Evolutionary conservation across 208 protist species (phyloP).

Genomic region (Tritrichomonas musculus): DNA sequence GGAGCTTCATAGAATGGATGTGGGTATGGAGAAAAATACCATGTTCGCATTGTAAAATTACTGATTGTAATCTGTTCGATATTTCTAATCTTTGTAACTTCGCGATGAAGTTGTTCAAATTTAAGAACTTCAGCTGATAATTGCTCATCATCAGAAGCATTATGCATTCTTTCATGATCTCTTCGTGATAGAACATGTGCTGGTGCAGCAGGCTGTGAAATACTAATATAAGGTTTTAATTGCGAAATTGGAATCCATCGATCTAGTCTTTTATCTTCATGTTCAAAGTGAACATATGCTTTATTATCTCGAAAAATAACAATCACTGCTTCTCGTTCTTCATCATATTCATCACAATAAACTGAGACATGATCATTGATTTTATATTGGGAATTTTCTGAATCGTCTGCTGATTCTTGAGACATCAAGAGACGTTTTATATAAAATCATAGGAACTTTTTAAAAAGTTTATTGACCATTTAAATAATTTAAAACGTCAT

Average conservation of each 20-base stretch:
- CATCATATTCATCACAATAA: background rate
- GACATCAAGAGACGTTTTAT: too few relatives aligned
- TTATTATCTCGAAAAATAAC: background rate
- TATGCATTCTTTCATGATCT: background rate
- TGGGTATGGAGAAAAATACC: slow-evolving; percentile 36
- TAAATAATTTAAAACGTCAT: too few relatives aligned
- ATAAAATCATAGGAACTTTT: too few relatives aligned
- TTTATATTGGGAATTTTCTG: background rate
- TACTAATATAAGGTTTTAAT: background rate
- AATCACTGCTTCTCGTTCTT: background rate
- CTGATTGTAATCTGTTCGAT: background rate
- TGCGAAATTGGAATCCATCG: background rate
- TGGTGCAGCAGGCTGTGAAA: background rate
- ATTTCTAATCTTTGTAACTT: background rate
- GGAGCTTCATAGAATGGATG: background rate
- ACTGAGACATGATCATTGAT: background rate
- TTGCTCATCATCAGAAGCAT: background rate
- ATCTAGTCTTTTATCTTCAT: slow-evolving; percentile 17
- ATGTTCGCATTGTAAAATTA: background rate
- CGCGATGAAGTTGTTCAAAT: background rate
- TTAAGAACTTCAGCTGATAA: background rate
- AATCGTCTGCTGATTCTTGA: background rate
- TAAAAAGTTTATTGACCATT: too few relatives aligned
- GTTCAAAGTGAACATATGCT: slow-evolving; percentile 24
- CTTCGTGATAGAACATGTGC: background rate